Evolutionary conservation across 2,329 filamentous ascomycete genomes (phyloP).

Genomic region (Chlorencoelia australis): DNA sequence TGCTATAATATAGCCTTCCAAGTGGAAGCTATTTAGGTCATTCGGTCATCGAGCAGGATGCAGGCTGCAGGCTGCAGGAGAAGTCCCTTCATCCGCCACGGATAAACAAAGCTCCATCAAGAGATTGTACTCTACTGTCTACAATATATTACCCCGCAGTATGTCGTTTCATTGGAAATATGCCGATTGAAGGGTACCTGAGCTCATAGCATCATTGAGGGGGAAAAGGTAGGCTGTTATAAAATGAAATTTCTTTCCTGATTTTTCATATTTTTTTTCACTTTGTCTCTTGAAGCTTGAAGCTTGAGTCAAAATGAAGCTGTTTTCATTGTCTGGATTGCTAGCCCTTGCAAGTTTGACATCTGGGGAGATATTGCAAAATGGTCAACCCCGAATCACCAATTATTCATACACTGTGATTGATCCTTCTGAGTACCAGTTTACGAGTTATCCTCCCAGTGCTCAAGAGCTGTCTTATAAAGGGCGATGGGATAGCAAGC

Average conservation of each 20-base stretch:
- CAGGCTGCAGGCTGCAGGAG: too few relatives aligned
- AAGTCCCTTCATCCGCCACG: conserved; percentile 6
- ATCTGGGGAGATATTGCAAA: conserved; percentile 22
- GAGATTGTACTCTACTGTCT: background rate
- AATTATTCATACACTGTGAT: conserved; percentile 34
- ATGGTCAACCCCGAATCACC: conserved; percentile 30
- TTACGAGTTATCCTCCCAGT: conserved; percentile 40
- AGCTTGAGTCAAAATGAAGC: conserved; percentile 12
- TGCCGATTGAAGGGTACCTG: background rate
- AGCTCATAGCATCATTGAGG: background rate
- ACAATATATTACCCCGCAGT: conserved; percentile 2
- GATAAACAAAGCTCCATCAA: conserved; percentile 1
- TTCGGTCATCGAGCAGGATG: background rate
- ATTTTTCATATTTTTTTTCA: background rate
- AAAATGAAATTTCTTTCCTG: background rate
- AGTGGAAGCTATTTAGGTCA: too few relatives aligned
- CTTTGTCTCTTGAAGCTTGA: too few relatives aligned
- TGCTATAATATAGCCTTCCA: too few relatives aligned
- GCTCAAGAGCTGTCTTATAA: conserved; percentile 49
- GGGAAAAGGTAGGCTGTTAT: background rate
- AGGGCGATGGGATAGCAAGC: conserved; percentile 50
- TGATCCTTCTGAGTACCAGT: conserved; percentile 29
- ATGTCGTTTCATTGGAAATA: background rate
- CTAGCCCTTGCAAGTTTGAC: conserved; percentile 4
- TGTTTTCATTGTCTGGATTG: conserved; percentile 4